Conservation (phyloP, 345 rosid genomes). For the Clausena lansium region DNA sequence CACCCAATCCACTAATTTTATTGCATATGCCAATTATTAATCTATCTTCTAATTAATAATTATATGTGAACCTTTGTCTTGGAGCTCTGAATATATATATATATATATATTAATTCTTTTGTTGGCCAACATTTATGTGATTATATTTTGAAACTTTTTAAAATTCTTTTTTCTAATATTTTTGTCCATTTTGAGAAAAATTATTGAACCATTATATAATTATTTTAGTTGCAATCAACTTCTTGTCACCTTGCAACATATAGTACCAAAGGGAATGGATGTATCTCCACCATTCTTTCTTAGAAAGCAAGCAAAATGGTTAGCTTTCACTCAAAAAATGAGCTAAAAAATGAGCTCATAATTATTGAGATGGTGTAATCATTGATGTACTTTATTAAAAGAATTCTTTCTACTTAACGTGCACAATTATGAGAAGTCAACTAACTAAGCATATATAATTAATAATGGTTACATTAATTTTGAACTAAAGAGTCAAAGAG, state of each 20-base stretch:
- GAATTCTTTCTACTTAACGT: not conserved
- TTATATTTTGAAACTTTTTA: too few species aligned
- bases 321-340: constrained; percentile 7
- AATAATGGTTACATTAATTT: not conserved
- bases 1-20: too few species aligned
- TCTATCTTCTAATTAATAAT: too few species aligned
- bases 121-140: too few species aligned
- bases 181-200: not conserved
- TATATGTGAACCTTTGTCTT: too few species aligned
- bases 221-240: constrained; percentile 13
- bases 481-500: not conserved
- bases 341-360: not conserved
- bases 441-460: not conserved
- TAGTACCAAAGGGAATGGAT: not conserved
- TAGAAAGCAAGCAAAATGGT: constrained; percentile 12
- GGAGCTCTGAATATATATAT: too few species aligned
- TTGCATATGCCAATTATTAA: too few species aligned
- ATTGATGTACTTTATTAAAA: not conserved
- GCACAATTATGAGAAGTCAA: constrained; percentile 6
- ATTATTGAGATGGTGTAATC: constrained; percentile 9
- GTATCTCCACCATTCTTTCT: constrained; percentile 12
- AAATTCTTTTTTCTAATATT: not conserved
- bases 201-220: not conserved
- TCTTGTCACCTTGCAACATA: not conserved
- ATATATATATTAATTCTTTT: too few species aligned